phyloP scores from a whole-genome alignment of 805 yeast species.

The Yarrowia alimentaria region DNA sequence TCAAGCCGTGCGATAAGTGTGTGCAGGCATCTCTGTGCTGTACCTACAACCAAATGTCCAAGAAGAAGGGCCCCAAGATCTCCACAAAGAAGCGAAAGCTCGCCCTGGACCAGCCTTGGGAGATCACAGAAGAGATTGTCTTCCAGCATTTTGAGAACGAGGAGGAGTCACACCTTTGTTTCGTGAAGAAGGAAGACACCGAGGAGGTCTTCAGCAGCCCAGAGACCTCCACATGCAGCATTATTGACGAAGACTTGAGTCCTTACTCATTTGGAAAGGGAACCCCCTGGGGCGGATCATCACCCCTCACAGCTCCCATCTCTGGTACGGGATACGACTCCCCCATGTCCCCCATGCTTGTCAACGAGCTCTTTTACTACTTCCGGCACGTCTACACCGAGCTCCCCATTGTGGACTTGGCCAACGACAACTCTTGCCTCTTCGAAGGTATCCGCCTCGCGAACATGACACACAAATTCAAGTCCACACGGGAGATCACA shows the following conservation, averaged over 20 bases:
- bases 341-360: conserved; percentile 18
- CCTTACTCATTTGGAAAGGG: conserved; percentile 10
- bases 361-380: conserved; percentile 4
- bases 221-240: conserved; percentile 21
- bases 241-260: conserved; percentile 2
- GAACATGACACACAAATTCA: conserved; percentile 23
- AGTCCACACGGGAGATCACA: conserved; percentile 9
- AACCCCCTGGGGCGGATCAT: conserved; percentile 21
- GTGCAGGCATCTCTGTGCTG: conserved; percentile 19
- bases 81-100: conserved; percentile 21
- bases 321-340: no score
- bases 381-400: conserved; percentile 14
- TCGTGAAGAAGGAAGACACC: conserved; percentile 14
- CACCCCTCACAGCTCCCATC: conserved; percentile 1
- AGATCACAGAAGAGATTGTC: conserved; percentile 15
- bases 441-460: conserved; percentile 11
- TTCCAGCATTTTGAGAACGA: conserved; percentile 24
- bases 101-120: conserved; percentile 25
- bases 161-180: conserved; percentile 21
- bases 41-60: conserved; percentile 21
- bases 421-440: conserved; percentile 1
- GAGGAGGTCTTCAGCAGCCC: conserved; percentile 15
- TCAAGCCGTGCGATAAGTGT: conserved; percentile 21
- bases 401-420: conserved; percentile 8
- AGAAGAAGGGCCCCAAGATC: conserved; percentile 18